Evolutionary conservation across 2,329 filamentous ascomycete genomes (phyloP).

Genomic region (Trichoderma harzianum): DNA sequence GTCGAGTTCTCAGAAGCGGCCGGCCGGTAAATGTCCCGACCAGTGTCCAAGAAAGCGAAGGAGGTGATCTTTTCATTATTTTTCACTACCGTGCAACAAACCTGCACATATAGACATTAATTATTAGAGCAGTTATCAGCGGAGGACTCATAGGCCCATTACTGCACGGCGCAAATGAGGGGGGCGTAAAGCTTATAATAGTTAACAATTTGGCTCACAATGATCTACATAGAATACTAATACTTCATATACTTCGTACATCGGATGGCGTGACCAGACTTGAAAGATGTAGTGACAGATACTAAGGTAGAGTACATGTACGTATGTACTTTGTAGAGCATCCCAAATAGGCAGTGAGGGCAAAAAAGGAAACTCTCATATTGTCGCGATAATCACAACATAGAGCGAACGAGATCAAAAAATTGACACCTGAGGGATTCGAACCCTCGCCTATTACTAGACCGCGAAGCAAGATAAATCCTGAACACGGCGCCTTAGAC

Average conservation of each 20-base stretch:
- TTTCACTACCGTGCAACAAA: neutral
- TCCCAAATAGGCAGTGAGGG: neutral
- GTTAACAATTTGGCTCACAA: neutral
- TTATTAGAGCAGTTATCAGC: neutral
- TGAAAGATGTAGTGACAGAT: neutral
- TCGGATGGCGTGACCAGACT: neutral
- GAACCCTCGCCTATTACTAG: constrained; percentile 32
- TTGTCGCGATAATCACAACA: neutral
- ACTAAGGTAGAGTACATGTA: neutral
- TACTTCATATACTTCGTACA: neutral
- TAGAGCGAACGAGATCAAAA: neutral
- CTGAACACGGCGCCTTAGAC: constrained; percentile 27
- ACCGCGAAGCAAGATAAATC: constrained; percentile 23
- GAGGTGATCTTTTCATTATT: neutral
- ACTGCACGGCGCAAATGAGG: neutral
- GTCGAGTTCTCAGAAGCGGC: neutral
- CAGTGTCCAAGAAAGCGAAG: neutral
- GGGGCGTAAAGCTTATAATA: neutral
- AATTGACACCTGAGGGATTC: constrained; percentile 33
- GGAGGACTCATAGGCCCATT: neutral
- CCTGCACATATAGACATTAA: neutral
- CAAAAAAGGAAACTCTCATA: neutral
- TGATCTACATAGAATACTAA: neutral
- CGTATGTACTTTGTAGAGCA: neutral
- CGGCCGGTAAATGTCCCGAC: neutral